A percentile compares a stretch with the other conserved stretches of the same genome.
Conservation (phyloP, 805 yeast species). For the Ogataea minuta region DNA sequence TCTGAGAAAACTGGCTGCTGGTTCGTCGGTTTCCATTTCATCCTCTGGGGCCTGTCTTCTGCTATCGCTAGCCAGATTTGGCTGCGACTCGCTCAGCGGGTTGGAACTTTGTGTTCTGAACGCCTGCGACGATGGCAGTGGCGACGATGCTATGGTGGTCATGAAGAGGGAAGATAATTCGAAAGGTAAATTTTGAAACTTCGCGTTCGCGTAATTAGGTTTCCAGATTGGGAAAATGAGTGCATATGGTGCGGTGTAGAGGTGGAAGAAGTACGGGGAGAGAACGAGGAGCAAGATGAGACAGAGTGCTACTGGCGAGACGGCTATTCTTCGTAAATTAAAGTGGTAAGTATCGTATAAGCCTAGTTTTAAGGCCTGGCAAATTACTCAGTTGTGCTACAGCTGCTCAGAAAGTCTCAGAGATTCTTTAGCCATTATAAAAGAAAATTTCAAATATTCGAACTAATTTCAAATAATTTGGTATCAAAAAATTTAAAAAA, state of each 20-base stretch:
- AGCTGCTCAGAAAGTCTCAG: too few species aligned
- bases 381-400: too few species aligned
- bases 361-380: too few species aligned
- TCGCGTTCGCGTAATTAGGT: slow-evolving; percentile 14
- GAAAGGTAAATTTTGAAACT: slow-evolving; percentile 6
- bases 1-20: slow-evolving; percentile 31
- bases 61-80: slow-evolving; percentile 19
- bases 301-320: too few species aligned
- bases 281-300: too few species aligned
- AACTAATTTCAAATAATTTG: too few species aligned
- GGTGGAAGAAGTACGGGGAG: too few species aligned
- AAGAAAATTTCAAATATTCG: neutral
- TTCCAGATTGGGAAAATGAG: slow-evolving; percentile 10
- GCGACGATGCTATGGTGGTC: slow-evolving; percentile 32
- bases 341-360: too few species aligned
- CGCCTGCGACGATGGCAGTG: slow-evolving; percentile 29
- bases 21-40: slow-evolving; percentile 28
- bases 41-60: slow-evolving; percentile 17
- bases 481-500: slow-evolving; percentile 15
- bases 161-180: slow-evolving; percentile 8
- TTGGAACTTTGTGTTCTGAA: slow-evolving; percentile 26
- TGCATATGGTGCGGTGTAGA: slow-evolving; percentile 5
- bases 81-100: slow-evolving; percentile 29
- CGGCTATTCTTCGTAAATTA: too few species aligned
- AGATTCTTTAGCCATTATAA: too few species aligned